A percentile compares a stretch with the other conserved stretches of the same genome.
These are phyloP conservation scores for Myxozyma melibiosi DNA, from an alignment of 805 yeast genomes.

Conservation along the genomic window DNA sequence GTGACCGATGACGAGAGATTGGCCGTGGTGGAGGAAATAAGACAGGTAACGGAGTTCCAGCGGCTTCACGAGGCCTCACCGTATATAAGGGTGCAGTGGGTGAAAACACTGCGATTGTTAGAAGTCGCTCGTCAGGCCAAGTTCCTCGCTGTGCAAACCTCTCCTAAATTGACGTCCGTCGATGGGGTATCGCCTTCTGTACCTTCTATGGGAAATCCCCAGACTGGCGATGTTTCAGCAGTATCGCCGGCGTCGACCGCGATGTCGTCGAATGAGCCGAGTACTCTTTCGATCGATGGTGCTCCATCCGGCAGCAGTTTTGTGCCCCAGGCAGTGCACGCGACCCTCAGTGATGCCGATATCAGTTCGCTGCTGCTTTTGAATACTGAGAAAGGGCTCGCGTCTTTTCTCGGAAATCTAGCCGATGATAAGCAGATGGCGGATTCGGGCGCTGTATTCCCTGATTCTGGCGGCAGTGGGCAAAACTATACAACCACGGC, in stretches of 20 bases:
- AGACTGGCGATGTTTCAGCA: neutral
- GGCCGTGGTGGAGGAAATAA: conserved; percentile 9
- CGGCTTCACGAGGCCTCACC: neutral
- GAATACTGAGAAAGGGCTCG: conserved; percentile 1
- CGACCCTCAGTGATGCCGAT: neutral
- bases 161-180: neutral
- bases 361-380: neutral
- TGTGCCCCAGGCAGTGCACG: too few relatives aligned
- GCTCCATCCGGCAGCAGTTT: too few relatives aligned
- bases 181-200: neutral
- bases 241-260: neutral
- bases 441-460: neutral
- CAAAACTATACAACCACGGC: neutral
- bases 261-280: too few relatives aligned
- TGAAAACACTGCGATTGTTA: conserved; percentile 2
- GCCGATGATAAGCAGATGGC: neutral
- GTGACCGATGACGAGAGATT: conserved; percentile 14
- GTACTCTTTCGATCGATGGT: too few relatives aligned
- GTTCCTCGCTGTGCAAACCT: neutral
- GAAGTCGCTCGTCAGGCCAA: conserved; percentile 6
- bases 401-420: neutral
- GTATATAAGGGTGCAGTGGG: conserved; percentile 10
- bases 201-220: neutral
- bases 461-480: neutral
- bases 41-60: conserved; percentile 9